Percentiles rank a stretch among this genome's conserved stretches.
These are phyloP conservation scores for Thalassiosira ordinaria DNA, from an alignment of 352 stramenopile species.

Conservation along the genomic window DNA sequence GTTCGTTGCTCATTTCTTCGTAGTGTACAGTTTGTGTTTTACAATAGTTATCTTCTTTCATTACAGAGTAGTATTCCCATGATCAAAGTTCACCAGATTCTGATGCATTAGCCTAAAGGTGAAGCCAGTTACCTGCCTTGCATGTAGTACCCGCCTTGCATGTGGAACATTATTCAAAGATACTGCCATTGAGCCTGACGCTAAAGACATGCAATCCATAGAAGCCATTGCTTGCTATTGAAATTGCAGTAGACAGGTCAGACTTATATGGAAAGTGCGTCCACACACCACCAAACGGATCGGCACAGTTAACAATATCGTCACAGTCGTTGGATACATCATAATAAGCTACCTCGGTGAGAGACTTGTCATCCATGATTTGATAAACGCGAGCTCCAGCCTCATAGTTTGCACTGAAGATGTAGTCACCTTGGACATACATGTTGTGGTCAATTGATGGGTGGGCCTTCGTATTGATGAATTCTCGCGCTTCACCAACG, in stretches of 20 bases:
- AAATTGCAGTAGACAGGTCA: not conserved
- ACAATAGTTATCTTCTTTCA: too few species aligned
- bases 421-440: slow-evolving; percentile 11
- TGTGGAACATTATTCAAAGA: slow-evolving; percentile 14
- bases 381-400: not conserved
- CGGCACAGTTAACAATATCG: slow-evolving; percentile 2
- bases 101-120: too few species aligned
- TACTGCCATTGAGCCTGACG: not conserved
- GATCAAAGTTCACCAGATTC: too few species aligned
- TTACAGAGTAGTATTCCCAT: too few species aligned
- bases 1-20: too few species aligned
- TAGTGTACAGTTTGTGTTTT: too few species aligned
- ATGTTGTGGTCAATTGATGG: slow-evolving; percentile 15
- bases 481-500: not conserved
- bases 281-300: slow-evolving; percentile 1
- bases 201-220: slow-evolving; percentile 4
- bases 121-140: too few species aligned
- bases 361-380: slow-evolving; percentile 1
- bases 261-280: slow-evolving; percentile 7
- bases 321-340: slow-evolving; percentile 1
- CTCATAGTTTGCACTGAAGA: slow-evolving; percentile 2
- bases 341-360: slow-evolving; percentile 7
- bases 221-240: slow-evolving; percentile 1
- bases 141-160: too few species aligned
- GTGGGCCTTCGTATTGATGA: slow-evolving; percentile 5